Evolutionary conservation across 306 rosid species (phyloP).

Genomic region (Neltuma alba): DNA sequence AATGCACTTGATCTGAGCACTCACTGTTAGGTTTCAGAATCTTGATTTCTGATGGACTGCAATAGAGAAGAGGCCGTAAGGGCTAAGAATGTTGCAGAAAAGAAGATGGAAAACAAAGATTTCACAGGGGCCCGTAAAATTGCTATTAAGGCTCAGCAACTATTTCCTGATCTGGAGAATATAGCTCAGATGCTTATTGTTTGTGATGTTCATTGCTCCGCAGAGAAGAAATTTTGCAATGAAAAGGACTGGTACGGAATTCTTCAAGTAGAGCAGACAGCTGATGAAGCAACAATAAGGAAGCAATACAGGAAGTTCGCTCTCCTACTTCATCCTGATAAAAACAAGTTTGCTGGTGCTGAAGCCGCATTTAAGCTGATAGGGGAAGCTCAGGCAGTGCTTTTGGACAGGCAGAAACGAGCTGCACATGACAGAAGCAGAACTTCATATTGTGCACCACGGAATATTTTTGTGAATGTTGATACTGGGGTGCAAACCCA

Average conservation of each 20-base stretch:
- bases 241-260: constrained; percentile 92
- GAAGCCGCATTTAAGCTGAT: constrained; percentile 96
- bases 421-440: constrained; percentile 59
- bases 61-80: constrained; percentile 95
- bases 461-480: constrained; percentile 38
- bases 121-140: constrained; percentile 77
- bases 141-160: constrained; percentile 75
- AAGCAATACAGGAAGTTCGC: constrained; percentile 90
- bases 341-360: constrained; percentile 89
- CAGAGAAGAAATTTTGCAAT: constrained; percentile 61
- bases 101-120: constrained; percentile 79
- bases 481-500: constrained; percentile 46
- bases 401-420: constrained; percentile 74
- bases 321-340: constrained; percentile 94
- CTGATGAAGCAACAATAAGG: constrained; percentile 71
- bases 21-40: constrained; percentile 36
- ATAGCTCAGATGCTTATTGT: constrained; percentile 78
- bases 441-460: constrained; percentile 47
- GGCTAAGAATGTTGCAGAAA: constrained; percentile 80
- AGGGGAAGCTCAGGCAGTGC: constrained; percentile 85
- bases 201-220: constrained; percentile 86
- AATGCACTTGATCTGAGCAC: constrained; percentile 28
- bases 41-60: constrained; percentile 70
- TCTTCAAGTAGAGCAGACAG: constrained; percentile 79
- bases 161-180: constrained; percentile 80